Evolutionary conservation across 225 moss, liverwort and hornwort genomes (phyloP).

Genomic region (Marchantia polymorpha): DNA sequence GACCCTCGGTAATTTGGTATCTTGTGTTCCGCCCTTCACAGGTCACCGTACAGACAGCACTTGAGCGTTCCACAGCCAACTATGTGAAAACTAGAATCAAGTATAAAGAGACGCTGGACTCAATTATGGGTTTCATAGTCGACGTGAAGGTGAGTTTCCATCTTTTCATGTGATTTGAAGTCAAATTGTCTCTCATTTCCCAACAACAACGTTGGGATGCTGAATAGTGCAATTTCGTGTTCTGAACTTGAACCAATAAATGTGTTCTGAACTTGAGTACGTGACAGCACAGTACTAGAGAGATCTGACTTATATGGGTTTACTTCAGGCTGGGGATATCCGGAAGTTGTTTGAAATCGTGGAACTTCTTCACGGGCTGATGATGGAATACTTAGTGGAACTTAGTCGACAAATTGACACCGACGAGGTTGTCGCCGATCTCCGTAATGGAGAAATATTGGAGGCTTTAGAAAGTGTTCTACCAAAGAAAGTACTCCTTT

Average conservation of each 20-base stretch:
- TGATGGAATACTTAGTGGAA: conserved; percentile 56
- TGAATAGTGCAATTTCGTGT: no score
- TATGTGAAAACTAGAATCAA: conserved; percentile 15
- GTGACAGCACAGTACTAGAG: no score
- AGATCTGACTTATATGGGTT: no score
- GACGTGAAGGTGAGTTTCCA: conserved; percentile 13
- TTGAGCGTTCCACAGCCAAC: conserved; percentile 27
- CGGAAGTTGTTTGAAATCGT: conserved; percentile 65
- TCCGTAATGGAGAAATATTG: conserved; percentile 32
- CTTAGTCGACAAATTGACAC: conserved; percentile 40
- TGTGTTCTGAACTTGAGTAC: no score
- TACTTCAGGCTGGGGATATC: conserved; percentile 55
- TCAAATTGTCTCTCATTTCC: no score
- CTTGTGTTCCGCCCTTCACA: conserved; percentile 5
- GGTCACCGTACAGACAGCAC: conserved; percentile 37
- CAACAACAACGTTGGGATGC: no score
- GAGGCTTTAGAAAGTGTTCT: conserved; percentile 78
- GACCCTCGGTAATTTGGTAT: not conserved
- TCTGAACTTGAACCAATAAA: no score
- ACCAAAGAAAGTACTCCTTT: conserved; percentile 69
- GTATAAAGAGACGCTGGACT: conserved; percentile 17
- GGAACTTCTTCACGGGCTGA: conserved; percentile 53
- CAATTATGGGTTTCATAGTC: conserved; percentile 22
- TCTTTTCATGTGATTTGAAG: no score
- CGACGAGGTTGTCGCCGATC: conserved; percentile 19